Percentiles rank a stretch among this genome's conserved stretches.
phyloP scores from a whole-genome alignment of 208 protist species.

The Porcisia hertigi region DNA sequence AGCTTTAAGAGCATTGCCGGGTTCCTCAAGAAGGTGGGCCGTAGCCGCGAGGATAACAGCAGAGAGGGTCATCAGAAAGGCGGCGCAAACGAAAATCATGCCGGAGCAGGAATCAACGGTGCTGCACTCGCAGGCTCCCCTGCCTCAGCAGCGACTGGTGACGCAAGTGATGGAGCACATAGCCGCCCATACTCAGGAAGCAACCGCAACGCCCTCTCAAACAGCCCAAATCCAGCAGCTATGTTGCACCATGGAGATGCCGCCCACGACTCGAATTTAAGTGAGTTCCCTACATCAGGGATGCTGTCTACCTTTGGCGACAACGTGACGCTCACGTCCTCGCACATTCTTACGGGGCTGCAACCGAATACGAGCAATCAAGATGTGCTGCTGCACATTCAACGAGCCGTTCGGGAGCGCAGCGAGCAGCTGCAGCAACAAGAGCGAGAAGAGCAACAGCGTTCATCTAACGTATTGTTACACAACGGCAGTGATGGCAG shows the following conservation, averaged over 20 bases:
- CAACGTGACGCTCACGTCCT: conserved; percentile 28
- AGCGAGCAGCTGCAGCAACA: conserved; percentile 20
- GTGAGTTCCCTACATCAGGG: conserved; percentile 21
- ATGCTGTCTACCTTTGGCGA: conserved; percentile 38
- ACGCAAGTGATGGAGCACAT: not conserved
- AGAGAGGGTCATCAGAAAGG: conserved; percentile 9
- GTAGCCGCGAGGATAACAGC: conserved; percentile 18
- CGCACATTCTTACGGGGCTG: conserved; percentile 44
- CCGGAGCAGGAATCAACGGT: not conserved
- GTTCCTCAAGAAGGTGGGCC: conserved; percentile 60
- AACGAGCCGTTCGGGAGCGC: conserved; percentile 40
- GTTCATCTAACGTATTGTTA: not conserved
- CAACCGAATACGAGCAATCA: conserved; percentile 56
- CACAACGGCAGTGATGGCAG: not conserved
- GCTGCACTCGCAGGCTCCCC: not conserved
- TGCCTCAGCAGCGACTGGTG: not conserved
- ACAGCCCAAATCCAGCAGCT: not conserved
- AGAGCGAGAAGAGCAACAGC: conserved; percentile 11
- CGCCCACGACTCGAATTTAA: conserved; percentile 8
- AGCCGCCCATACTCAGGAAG: conserved; percentile 1
- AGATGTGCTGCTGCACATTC: conserved; percentile 60
- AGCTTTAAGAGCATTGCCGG: conserved; percentile 56
- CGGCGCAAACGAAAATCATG: conserved; percentile 1
- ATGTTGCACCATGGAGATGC: not conserved
- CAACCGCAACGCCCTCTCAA: not conserved